phyloP scores from a whole-genome alignment of 306 rosid species.

The Betula pendula region DNA sequence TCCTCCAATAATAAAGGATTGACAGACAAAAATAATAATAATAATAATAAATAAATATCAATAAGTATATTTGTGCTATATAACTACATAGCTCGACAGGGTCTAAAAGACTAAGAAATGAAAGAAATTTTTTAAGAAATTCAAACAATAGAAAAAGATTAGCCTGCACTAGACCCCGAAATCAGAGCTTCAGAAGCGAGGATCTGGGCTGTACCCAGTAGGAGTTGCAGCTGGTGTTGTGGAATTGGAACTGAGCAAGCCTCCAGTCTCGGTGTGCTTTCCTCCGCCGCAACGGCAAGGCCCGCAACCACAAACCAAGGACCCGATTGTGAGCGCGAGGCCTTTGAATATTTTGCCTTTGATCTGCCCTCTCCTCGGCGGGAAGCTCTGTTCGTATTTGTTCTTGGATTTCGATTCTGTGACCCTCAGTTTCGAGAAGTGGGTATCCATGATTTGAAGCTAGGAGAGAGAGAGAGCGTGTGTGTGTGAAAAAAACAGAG shows the following conservation, averaged over 20 bases:
- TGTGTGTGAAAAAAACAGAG: no score
- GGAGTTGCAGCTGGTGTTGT: constrained; percentile 21
- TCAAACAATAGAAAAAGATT: no score
- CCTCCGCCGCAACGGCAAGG: background rate
- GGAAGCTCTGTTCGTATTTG: background rate
- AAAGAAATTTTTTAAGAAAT: no score
- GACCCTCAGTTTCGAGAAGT: background rate
- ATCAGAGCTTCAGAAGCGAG: background rate
- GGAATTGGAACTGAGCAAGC: constrained; percentile 21
- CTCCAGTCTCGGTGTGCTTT: constrained; percentile 18
- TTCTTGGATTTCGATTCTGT: background rate
- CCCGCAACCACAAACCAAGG: background rate
- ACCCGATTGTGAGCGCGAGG: background rate
- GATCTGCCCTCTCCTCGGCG: constrained; percentile 42
- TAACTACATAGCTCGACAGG: no score
- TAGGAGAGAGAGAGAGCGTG: background rate
- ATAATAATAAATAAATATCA: no score
- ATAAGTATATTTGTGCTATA: no score
- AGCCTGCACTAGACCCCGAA: no score
- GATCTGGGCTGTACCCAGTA: constrained; percentile 9
- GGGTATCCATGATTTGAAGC: background rate
- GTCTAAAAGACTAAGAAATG: no score
- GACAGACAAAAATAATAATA: no score
- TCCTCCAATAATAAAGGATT: no score
- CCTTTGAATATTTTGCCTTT: constrained; percentile 32